Evolutionary conservation across 495 filamentous ascomycete species (phyloP), one percentile per base, ranked within the genome.

Genomic region (Penicillium samsonianum): DNA sequence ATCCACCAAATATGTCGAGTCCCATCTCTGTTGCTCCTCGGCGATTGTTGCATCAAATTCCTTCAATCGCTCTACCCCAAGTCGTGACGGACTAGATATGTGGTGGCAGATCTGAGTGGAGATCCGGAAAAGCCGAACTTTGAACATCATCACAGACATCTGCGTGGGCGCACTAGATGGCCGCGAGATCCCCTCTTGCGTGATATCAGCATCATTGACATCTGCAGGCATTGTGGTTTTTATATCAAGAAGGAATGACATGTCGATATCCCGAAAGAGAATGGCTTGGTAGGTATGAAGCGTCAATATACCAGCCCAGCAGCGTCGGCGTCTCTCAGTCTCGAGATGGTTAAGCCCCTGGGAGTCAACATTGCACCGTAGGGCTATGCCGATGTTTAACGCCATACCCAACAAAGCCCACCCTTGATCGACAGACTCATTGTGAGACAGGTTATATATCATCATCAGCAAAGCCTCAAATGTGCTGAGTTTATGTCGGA

Each of bases 231-330:
- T 14, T 1, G 44, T 35, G 11, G 52, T 16, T 11, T 59, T 57
- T 7, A 57, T 54, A 2, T 55, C 31, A 11, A 61, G 58, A 8
- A 67, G 55, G 35, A 14, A 64, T 16, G 61, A 57, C 55, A 64
- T 59, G 26, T 67, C 59, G 12, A 64, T 40, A 44, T 67, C 64
- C 16, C 58, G 54, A 31, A 61, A 67, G 4, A 58, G 41, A 0
- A 67, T 67, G 6, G 20, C 55, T 28, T 67, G 64, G 26, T 67
- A 59, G 1, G 64, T 67, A 41, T 67, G 64, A 1, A 67, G 38
- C 1, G 42, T 49, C 5, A 67, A 33, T 0, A 67, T 10, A 6
- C 64, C 64, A 38, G 55, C 64, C 64, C 64, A 67, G n/a, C 64
- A 67, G 22, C 64, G 64, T 4, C 64, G 61, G 0, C 61, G 55